phyloP scores from a whole-genome alignment of 768 basidiomycete genomes.

The Amanita fuliginea region DNA sequence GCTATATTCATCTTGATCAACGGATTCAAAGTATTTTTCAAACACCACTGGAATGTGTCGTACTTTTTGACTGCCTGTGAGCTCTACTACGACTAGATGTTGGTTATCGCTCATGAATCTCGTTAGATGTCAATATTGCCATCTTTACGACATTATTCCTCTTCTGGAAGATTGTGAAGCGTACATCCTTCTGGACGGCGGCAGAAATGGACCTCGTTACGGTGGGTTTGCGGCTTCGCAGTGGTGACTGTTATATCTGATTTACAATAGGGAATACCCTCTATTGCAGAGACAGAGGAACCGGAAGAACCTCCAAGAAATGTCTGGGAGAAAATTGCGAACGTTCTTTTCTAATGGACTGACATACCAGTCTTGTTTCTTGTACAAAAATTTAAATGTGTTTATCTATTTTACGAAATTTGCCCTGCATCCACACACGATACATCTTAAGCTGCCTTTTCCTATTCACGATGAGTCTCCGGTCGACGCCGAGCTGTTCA shows the following conservation, averaged over 20 bases:
- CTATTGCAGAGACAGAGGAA: slow-evolving; percentile 55
- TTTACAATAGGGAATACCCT: slow-evolving; percentile 49
- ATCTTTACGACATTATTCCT: slow-evolving; percentile 33
- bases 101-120: background rate
- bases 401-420: slow-evolving; percentile 42
- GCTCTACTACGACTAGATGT: slow-evolving; percentile 7
- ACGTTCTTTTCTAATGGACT: slow-evolving; percentile 34
- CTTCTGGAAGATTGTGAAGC: slow-evolving; percentile 30
- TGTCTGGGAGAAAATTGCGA: slow-evolving; percentile 37
- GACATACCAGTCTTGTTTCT: background rate
- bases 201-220: slow-evolving; percentile 65
- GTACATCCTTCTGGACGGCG: slow-evolving; percentile 39
- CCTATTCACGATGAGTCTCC: slow-evolving; percentile 84
- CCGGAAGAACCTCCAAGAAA: slow-evolving; percentile 40
- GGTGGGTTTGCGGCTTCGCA: slow-evolving; percentile 21
- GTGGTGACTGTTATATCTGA: background rate
- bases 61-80: slow-evolving; percentile 35
- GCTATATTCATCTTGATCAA: slow-evolving; percentile 44
- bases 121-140: slow-evolving; percentile 35
- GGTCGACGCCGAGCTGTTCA: slow-evolving; percentile 83
- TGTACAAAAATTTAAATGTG: background rate
- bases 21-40: slow-evolving; percentile 51
- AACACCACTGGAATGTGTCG: slow-evolving; percentile 33
- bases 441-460: slow-evolving; percentile 97
- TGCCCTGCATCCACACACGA: slow-evolving; percentile 89